Conservation (phyloP, 2,329 filamentous ascomycete genomes). For the Botrytis cinerea region DNA sequence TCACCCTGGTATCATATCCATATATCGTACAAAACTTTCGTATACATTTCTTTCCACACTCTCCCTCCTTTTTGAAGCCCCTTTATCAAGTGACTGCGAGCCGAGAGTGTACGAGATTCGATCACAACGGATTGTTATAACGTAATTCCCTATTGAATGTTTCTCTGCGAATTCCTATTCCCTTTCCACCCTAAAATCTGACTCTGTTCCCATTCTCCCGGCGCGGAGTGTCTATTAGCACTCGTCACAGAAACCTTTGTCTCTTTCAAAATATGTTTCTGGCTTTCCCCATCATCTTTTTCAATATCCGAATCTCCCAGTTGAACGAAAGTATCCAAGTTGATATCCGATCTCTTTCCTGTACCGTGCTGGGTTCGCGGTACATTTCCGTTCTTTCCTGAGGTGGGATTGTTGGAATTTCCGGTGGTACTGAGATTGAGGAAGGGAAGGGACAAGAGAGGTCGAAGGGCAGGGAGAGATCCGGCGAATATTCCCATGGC, state of each 20-base stretch:
- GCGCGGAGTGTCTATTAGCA: constrained; percentile 25
- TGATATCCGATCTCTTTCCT: constrained; percentile 26
- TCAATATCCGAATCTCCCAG: constrained; percentile 25
- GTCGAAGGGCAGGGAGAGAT: constrained; percentile 49
- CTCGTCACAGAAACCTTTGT: constrained; percentile 38
- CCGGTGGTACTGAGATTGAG: constrained; percentile 29
- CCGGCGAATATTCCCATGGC: constrained; percentile 53
- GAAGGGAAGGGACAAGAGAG: constrained; percentile 44
- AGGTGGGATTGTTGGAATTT: neutral
- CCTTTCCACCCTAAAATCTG: constrained; percentile 5
- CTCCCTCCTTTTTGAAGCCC: neutral
- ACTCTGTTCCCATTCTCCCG: constrained; percentile 33
- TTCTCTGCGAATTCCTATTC: neutral
- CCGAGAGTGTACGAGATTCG: neutral
- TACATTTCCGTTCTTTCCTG: constrained; percentile 6
- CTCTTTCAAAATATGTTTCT: constrained; percentile 46
- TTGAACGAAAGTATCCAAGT: constrained; percentile 33
- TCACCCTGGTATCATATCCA: constrained; percentile 13
- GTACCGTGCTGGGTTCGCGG: constrained; percentile 23
- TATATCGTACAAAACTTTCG: constrained; percentile 5
- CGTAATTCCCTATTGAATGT: neutral
- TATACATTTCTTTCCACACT: neutral
- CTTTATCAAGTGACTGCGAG: neutral
- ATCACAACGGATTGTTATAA: neutral
- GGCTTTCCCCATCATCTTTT: constrained; percentile 41